Evolutionary conservation across 2,329 filamentous ascomycete genomes (phyloP).

Genomic region (Trichoderma simmonsii): DNA sequence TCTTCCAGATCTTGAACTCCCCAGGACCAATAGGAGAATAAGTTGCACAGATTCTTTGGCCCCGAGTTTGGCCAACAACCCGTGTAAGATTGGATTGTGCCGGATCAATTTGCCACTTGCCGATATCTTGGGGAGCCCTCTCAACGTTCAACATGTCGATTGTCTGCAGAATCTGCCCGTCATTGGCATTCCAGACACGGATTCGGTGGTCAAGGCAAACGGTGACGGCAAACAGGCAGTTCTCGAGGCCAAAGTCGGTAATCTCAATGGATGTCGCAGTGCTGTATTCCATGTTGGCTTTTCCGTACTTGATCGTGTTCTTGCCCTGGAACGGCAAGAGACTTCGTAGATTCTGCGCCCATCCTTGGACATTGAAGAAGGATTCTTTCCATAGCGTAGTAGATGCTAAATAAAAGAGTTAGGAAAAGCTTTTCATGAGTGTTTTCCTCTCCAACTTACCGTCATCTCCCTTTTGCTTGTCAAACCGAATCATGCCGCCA

Average conservation of each 20-base stretch:
- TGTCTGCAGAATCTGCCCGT: constrained; percentile 71
- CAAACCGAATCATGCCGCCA: constrained; percentile 70
- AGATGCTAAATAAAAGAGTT: constrained; percentile 25
- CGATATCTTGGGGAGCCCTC: constrained; percentile 62
- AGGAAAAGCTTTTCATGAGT: background rate
- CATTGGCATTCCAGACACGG: constrained; percentile 84
- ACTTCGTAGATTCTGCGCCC: constrained; percentile 64
- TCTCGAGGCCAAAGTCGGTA: constrained; percentile 48
- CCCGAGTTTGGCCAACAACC: constrained; percentile 58
- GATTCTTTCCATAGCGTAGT: constrained; percentile 61
- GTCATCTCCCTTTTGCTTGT: constrained; percentile 51
- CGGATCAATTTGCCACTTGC: constrained; percentile 76
- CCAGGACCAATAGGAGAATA: constrained; percentile 85
- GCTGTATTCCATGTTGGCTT: constrained; percentile 62
- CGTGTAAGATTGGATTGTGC: constrained; percentile 74
- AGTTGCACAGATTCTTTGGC: constrained; percentile 63
- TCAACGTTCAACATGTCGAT: constrained; percentile 73
- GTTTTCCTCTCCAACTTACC: constrained; percentile 36
- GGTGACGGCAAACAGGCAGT: constrained; percentile 63
- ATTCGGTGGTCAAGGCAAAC: constrained; percentile 86
- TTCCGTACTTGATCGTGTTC: constrained; percentile 61
- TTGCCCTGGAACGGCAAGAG: constrained; percentile 65
- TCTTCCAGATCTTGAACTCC: constrained; percentile 90
- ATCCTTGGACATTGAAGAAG: constrained; percentile 70
- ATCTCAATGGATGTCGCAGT: constrained; percentile 63